Percentiles rank a stretch among this genome's conserved stretches.
These are phyloP conservation scores for Phycomyces blakesleeanus DNA, from an alignment of 192 early-diverging fungal genomes.

Conservation along the genomic window DNA sequence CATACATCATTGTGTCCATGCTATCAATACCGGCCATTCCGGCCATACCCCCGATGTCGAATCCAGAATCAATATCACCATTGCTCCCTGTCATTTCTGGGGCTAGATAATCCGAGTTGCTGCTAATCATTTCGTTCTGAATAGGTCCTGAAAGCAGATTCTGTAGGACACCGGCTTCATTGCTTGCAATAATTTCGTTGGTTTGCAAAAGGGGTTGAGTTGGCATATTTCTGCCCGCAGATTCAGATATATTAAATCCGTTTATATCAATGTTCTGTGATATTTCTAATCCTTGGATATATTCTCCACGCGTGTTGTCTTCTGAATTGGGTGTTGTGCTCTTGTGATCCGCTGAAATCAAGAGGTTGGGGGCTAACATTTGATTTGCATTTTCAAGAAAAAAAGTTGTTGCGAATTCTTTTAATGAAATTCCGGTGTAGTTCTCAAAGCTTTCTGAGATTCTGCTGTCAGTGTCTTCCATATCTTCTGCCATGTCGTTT, in stretches of 20 bases:
- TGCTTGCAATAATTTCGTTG: neutral
- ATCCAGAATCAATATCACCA: neutral
- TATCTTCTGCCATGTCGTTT: neutral
- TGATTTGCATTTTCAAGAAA: neutral
- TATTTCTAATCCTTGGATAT: neutral
- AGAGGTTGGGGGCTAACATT: neutral
- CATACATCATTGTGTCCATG: conserved; percentile 22
- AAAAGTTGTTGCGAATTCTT: neutral
- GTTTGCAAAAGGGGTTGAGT: neutral
- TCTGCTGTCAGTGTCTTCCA: neutral
- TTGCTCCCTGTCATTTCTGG: neutral
- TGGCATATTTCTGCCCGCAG: neutral
- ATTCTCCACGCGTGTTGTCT: neutral
- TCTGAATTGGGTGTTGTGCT: neutral
- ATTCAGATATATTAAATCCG: neutral
- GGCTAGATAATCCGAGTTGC: neutral
- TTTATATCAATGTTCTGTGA: neutral
- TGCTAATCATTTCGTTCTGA: neutral
- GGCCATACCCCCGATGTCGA: neutral
- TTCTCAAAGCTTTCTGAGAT: neutral
- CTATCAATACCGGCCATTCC: conserved; percentile 10
- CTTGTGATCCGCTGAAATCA: neutral
- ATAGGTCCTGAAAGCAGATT: neutral
- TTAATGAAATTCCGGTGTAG: neutral
- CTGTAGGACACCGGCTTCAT: neutral